These are phyloP conservation scores for Gracilaria vermiculophylla DNA, from an alignment of 23 red algal species.

Conservation along the genomic window DNA sequence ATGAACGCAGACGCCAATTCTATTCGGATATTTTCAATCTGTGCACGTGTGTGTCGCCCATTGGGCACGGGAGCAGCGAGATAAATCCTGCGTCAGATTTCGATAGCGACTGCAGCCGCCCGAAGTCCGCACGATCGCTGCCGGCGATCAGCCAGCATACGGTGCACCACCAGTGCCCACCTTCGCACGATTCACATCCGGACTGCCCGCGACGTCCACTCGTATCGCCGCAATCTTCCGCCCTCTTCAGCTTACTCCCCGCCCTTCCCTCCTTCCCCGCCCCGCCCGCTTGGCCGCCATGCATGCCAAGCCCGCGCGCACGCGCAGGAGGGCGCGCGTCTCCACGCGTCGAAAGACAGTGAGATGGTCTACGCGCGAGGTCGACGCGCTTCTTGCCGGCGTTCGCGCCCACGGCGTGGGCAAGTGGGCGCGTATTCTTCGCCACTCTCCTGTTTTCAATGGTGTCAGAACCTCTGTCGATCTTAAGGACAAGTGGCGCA, in stretches of 20 bases:
- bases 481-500: constrained; percentile 72
- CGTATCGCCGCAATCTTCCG: not conserved
- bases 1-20: constrained; percentile 23
- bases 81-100: constrained; percentile 34
- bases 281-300: not conserved
- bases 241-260: not conserved
- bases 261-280: not conserved
- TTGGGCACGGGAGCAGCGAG: not conserved
- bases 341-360: constrained; percentile 60
- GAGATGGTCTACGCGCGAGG: constrained; percentile 43
- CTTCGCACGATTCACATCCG: not conserved
- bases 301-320: constrained; percentile 20
- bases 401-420: constrained; percentile 56
- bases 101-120: not conserved
- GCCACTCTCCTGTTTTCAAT: constrained; percentile 49
- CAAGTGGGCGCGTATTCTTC: constrained; percentile 54
- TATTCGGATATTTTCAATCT: not conserved
- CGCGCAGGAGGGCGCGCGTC: constrained; percentile 37
- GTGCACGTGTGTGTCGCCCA: not conserved
- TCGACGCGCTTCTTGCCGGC: constrained; percentile 52
- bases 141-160: not conserved
- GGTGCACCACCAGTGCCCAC: not conserved
- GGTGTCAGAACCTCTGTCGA: constrained; percentile 54
- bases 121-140: constrained; percentile 21
- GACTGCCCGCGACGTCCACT: too few species aligned